Conservation (phyloP, 108 stramenopile genomes). For the Schizochytrium sp. region DNA sequence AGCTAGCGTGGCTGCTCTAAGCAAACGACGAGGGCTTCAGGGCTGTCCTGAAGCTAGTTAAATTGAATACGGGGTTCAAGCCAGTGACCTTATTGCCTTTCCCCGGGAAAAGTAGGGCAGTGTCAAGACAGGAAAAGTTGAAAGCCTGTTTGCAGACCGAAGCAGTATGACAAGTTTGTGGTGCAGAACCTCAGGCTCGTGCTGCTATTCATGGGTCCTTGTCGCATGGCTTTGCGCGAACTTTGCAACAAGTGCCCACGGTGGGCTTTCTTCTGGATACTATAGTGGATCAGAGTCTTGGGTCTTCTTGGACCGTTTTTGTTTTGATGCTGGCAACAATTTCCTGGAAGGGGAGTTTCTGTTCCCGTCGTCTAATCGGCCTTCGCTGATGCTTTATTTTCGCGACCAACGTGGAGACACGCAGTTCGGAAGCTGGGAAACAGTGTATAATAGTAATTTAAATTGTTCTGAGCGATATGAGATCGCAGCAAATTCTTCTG, state of each 20-base stretch:
- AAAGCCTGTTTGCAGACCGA: too few relatives aligned
- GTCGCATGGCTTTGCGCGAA: too few relatives aligned
- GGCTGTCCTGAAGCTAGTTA: too few relatives aligned
- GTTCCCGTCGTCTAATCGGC: background rate
- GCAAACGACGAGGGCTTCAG: too few relatives aligned
- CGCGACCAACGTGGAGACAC: conserved; percentile 4
- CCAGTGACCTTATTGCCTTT: too few relatives aligned
- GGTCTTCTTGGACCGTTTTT: conserved; percentile 47
- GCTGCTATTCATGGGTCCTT: too few relatives aligned
- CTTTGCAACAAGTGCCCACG: background rate
- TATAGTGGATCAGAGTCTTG: conserved; percentile 51
- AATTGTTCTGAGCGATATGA: conserved; percentile 18
- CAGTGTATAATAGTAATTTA: conserved; percentile 12
- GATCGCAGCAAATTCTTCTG: background rate
- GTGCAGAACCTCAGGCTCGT: too few relatives aligned
- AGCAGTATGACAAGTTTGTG: too few relatives aligned
- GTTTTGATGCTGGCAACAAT: background rate
- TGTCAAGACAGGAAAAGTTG: too few relatives aligned
- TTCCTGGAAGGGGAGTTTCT: conserved; percentile 10
- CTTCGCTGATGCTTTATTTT: conserved; percentile 45
- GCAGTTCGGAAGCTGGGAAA: conserved; percentile 32
- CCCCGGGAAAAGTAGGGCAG: too few relatives aligned
- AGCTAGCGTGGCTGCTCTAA: too few relatives aligned
- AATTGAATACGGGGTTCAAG: too few relatives aligned
- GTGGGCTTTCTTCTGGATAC: background rate